Base-by-base conservation (phyloP, 176 grass and related monocot genomes). In the Thinopyrum elongatum region DNA sequence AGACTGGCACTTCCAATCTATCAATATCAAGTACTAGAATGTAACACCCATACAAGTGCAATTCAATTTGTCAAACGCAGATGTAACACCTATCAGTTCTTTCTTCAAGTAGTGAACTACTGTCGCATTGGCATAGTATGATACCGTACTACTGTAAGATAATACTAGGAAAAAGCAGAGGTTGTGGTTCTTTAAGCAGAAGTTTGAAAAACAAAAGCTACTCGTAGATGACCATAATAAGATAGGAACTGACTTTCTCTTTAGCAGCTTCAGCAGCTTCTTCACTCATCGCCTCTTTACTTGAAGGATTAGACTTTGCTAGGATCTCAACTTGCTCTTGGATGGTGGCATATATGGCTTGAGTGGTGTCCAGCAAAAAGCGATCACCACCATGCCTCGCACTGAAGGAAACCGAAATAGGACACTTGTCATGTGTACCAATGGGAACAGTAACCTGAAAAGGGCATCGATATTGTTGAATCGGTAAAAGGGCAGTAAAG, bases 231-330 rank as follows among this genome's bases (percentile, higher is more conserved):
- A 49, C 83, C 8, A 26, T 19, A 35, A 84, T 31, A 75, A 85
- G 68, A 78, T 66, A 59, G 21, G 26, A 74, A 89, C 90, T 86
- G 34, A 92, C 97, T 80, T 82, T 99, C 72, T 94, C 94, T 93
- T 99, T 99, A 55, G 97, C 97, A 74, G 90, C 86, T 84, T 99
- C 92, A 84, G 97, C 97, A 62, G 92, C 90, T 85, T 94, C 97
- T 90, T 97, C 97, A 2, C 90, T 94, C 70, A 85, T 94, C 26
- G 91, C 86, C 67, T 91, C 79, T 80, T 87, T 95, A 83, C 87
- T 91, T 60, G 88, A 94, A 82, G 89, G 77, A 66, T 91, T 94
- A 83, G 92, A 97, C 80, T 93, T 97, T 9, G 79, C 53, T 25
- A 96, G 82, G 26, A 90, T 64, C 38, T 94, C 85, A 64, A 82